A percentile compares a stretch with the other conserved stretches of the same genome.
Evolutionary conservation across 2,329 filamentous ascomycete genomes (phyloP).

Genomic region (Juglanconis oblonga): DNA sequence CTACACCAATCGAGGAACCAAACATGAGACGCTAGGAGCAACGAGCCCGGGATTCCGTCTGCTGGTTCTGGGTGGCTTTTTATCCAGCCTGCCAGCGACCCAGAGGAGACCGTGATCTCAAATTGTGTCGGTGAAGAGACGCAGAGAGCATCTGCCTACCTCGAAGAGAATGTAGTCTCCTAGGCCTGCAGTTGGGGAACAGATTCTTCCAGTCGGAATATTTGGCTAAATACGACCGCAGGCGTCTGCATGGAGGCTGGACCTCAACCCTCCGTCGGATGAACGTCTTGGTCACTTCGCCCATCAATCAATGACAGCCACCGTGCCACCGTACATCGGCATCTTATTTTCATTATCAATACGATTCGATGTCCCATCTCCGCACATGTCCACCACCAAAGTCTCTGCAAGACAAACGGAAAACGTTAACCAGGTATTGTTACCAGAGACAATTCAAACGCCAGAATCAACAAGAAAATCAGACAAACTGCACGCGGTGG

Average conservation of each 20-base stretch:
- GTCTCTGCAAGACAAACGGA: not conserved
- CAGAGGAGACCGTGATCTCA: constrained; percentile 1
- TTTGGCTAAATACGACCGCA: constrained; percentile 4
- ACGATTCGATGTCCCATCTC: constrained; percentile 3
- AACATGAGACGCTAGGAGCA: constrained; percentile 9
- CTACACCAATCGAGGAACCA: not conserved
- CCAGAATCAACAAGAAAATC: constrained; percentile 3
- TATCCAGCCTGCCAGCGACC: not conserved
- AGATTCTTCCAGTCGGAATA: constrained; percentile 7
- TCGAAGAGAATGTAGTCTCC: not conserved
- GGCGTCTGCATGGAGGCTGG: not conserved
- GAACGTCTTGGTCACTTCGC: not conserved
- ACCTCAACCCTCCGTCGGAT: not conserved
- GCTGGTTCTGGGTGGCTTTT: not conserved
- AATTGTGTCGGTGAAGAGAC: not conserved
- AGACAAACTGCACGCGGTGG: not conserved
- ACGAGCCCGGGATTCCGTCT: not conserved
- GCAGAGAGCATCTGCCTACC: not conserved
- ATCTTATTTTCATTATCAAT: constrained; percentile 7
- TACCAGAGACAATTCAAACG: constrained; percentile 9
- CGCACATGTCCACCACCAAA: constrained; percentile 10
- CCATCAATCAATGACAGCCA: not conserved
- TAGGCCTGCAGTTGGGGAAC: not conserved
- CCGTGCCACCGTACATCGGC: not conserved
- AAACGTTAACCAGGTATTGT: constrained; percentile 2